Evolutionary conservation across 2,329 filamentous ascomycete genomes (phyloP).

Genomic region (Helotiales sp.): DNA sequence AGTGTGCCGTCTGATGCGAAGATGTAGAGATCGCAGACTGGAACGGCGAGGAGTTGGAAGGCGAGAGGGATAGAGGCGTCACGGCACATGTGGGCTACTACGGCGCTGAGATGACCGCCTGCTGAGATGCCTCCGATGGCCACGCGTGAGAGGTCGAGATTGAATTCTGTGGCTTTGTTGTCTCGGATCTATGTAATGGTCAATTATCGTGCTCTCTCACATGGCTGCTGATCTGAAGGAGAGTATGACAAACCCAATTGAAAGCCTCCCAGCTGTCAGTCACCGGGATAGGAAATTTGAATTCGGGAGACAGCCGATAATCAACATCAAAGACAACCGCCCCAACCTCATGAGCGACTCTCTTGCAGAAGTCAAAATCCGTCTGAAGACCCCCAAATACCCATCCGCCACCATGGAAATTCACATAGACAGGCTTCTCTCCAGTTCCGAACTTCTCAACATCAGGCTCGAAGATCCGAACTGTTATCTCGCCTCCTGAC

Average conservation of each 20-base stretch:
- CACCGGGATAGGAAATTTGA: slow-evolving; percentile 51
- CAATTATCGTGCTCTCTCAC: not conserved
- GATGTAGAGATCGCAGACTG: slow-evolving; percentile 27
- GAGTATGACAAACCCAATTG: slow-evolving; percentile 44
- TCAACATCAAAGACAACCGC: slow-evolving; percentile 51
- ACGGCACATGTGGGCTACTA: slow-evolving; percentile 29
- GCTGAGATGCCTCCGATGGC: slow-evolving; percentile 33
- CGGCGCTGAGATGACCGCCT: slow-evolving; percentile 30
- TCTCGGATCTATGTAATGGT: slow-evolving; percentile 7
- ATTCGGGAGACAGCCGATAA: slow-evolving; percentile 51
- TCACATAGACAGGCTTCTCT: slow-evolving; percentile 47
- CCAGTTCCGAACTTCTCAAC: slow-evolving; percentile 31
- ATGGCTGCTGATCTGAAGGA: too few species aligned
- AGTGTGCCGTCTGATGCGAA: slow-evolving; percentile 17
- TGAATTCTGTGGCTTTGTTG: slow-evolving; percentile 32
- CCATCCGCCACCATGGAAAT: slow-evolving; percentile 45
- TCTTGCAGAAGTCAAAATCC: slow-evolving; percentile 50
- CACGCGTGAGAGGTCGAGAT: slow-evolving; percentile 24
- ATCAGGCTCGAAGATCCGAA: slow-evolving; percentile 48
- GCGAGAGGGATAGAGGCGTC: slow-evolving; percentile 28
- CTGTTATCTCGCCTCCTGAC: slow-evolving; percentile 46
- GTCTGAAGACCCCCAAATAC: slow-evolving; percentile 48
- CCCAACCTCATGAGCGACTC: slow-evolving; percentile 46
- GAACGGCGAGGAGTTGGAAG: slow-evolving; percentile 31
- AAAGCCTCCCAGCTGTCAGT: slow-evolving; percentile 52